phyloP scores from a whole-genome alignment of 129 eudicot genomes.

The Lactuca saligna region DNA sequence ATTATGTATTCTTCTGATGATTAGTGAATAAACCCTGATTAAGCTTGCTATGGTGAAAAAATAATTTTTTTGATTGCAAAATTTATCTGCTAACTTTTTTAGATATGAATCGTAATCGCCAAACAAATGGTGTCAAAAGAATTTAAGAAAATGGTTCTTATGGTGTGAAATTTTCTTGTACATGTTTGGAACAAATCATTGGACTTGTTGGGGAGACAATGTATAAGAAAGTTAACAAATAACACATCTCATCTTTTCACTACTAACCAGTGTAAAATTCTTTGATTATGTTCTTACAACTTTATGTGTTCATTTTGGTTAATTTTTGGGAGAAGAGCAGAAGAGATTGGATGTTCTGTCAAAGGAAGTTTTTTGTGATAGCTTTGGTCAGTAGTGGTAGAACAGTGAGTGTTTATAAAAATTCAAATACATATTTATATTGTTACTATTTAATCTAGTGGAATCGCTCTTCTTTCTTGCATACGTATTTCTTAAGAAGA shows the following conservation, averaged over 20 bases:
- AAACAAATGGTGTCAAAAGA: background rate
- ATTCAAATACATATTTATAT: background rate
- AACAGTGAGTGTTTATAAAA: slow-evolving; percentile 56
- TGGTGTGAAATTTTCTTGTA: slow-evolving; percentile 23
- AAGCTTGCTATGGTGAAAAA: background rate
- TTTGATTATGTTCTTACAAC: background rate
- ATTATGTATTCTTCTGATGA: background rate
- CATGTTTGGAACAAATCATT: slow-evolving; percentile 94
- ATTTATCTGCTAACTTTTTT: background rate
- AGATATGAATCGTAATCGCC: background rate
- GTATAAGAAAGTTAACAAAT: slow-evolving; percentile 65
- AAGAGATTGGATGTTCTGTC: slow-evolving; percentile 96
- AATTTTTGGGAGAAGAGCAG: slow-evolving; percentile 87
- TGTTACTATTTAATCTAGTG: background rate
- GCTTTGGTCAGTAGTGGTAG: slow-evolving; percentile 98
- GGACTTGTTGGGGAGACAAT: slow-evolving; percentile 97
- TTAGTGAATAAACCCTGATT: background rate
- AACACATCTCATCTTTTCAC: background rate
- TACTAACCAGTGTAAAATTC: background rate
- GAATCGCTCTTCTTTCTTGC: slow-evolving; percentile 50
- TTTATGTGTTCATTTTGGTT: background rate
- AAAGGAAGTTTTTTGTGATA: slow-evolving; percentile 88
- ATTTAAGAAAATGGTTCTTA: background rate
- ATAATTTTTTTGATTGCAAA: background rate
- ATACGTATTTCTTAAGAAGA: slow-evolving; percentile 99